Conservation (phyloP, 164 flowering plant species). For the Buxus sempervirens region DNA sequence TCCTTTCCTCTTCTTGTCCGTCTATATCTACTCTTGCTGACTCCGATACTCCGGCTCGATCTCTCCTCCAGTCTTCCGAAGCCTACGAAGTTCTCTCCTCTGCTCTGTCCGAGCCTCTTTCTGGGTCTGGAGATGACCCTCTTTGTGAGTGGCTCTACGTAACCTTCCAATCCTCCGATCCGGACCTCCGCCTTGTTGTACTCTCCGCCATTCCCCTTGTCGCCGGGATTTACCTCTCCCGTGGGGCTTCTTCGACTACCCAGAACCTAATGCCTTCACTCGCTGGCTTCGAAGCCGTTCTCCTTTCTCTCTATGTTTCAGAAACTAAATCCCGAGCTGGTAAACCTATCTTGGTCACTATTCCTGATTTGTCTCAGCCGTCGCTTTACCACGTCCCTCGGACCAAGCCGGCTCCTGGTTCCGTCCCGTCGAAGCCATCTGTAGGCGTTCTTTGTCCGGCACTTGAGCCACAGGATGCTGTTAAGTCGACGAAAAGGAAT, state of each 20-base stretch:
- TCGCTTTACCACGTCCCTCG: slow-evolving; percentile 83
- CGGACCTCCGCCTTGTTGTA: slow-evolving; percentile 82
- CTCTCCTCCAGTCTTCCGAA: slow-evolving; percentile 63
- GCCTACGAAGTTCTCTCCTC: slow-evolving; percentile 57
- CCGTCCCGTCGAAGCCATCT: slow-evolving; percentile 12
- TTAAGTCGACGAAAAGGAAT: slow-evolving; percentile 62
- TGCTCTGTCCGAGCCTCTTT: slow-evolving; percentile 46
- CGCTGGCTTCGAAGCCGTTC: slow-evolving; percentile 87
- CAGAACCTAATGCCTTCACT: slow-evolving; percentile 40
- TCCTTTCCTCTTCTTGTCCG: slow-evolving; percentile 31
- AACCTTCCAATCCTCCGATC: slow-evolving; percentile 71
- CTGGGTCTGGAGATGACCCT: slow-evolving; percentile 83
- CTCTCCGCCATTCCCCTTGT: slow-evolving; percentile 75
- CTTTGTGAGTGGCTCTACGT: slow-evolving; percentile 98
- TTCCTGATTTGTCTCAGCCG: slow-evolving; percentile 81
- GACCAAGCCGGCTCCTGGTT: slow-evolving; percentile 12
- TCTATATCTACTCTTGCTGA: slow-evolving; percentile 69
- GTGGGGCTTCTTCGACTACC: slow-evolving; percentile 38
- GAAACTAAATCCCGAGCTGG: slow-evolving; percentile 73
- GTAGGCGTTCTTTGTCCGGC: slow-evolving; percentile 56
- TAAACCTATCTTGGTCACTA: slow-evolving; percentile 54
- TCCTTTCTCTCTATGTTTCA: slow-evolving; percentile 60
- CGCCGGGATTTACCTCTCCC: slow-evolving; percentile 67
- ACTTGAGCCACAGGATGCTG: slow-evolving; percentile 57
- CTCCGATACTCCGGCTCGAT: slow-evolving; percentile 87